Evolutionary conservation across 192 early-diverging fungal species (phyloP), one percentile per base, ranked within the genome.

Genomic region (Thoreauomyces humboldtii): DNA sequence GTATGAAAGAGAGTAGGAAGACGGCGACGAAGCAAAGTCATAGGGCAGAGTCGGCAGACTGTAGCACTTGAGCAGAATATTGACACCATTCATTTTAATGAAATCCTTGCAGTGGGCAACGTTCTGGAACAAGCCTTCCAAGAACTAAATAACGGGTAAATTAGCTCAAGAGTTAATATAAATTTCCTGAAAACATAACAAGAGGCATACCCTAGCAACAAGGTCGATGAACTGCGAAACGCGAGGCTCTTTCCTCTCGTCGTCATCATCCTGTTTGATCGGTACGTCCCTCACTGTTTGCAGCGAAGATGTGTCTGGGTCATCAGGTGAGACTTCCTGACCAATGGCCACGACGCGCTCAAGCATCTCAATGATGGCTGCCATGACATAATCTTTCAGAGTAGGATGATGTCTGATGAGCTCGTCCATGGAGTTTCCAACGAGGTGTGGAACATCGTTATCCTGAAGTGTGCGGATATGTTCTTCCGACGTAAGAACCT

Each of bases 331-430:
- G 7, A 84, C 46, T 19, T 62, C 66, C 33, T 82, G 51, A 25
- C 91, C 88, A 67, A 90, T 76, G 19, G 81, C 80, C 61, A 80
- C 43, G 28, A 96, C 77, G 58, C 72, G 67, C 28, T 89, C 73
- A 41, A 96, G 75, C 79, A 92, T 87, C 17, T 58, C 51, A 3
- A 87, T 77, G 29, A 97, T 78, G 36, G 87, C 77, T 4, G 75
- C 65, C 73, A 96, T 84, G 31, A 93, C 80, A n/a, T 69, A 68
- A 0, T 81, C 80, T 70, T 92, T 92, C 34, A 96, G 75, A 0
- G 77, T 70, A 4, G 97, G 94, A 61, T 98, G 95, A 73, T 99
- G 97, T 15, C 97, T 87, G 64, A 98, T 89, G 22, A 99, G 81
- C 69, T 99, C 97, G 65, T 99, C 97, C 72, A 99, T 83, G 0